Evolutionary conservation across 352 stramenopile species (phyloP).

Genomic region (Aphanomyces stellatus): DNA sequence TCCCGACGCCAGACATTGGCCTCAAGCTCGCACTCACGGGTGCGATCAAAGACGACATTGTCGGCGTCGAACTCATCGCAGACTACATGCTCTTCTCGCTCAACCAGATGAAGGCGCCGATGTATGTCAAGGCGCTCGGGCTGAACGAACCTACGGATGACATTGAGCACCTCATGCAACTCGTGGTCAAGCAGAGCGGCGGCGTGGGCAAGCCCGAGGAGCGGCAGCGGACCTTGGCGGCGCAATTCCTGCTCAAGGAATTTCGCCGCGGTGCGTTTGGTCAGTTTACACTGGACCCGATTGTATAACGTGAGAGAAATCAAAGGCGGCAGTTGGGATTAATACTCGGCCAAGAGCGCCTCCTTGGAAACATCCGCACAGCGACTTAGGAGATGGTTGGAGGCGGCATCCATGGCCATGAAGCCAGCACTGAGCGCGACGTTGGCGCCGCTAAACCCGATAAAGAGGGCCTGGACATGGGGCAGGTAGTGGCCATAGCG

Average conservation of each 20-base stretch:
- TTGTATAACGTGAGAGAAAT: too few species aligned
- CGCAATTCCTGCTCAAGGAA: constrained; percentile 59
- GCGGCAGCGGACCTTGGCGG: constrained; percentile 52
- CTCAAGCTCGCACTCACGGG: constrained; percentile 79
- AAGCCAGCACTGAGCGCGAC: background rate
- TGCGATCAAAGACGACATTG: constrained; percentile 81
- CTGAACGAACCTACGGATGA: constrained; percentile 61
- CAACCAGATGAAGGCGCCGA: constrained; percentile 67
- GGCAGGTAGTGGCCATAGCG: background rate
- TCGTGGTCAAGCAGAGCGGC: constrained; percentile 57
- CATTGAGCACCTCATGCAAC: constrained; percentile 53
- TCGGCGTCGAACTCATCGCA: constrained; percentile 78
- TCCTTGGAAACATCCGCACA: background rate
- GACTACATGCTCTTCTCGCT: constrained; percentile 86
- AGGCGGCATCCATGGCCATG: background rate
- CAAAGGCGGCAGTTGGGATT: too few species aligned
- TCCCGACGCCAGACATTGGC: constrained; percentile 64
- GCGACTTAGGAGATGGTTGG: background rate
- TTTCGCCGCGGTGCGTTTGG: constrained; percentile 71
- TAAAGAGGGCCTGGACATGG: background rate
- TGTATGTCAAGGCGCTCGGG: constrained; percentile 68
- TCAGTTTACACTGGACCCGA: constrained; percentile 72
- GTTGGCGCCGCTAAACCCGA: background rate
- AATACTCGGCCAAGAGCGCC: too few species aligned
- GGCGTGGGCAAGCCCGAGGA: constrained; percentile 71